Percentiles rank a stretch among this genome's conserved stretches.
Conservation (phyloP, 176 grass and related monocot species). For the Oryza coarctata region DNA sequence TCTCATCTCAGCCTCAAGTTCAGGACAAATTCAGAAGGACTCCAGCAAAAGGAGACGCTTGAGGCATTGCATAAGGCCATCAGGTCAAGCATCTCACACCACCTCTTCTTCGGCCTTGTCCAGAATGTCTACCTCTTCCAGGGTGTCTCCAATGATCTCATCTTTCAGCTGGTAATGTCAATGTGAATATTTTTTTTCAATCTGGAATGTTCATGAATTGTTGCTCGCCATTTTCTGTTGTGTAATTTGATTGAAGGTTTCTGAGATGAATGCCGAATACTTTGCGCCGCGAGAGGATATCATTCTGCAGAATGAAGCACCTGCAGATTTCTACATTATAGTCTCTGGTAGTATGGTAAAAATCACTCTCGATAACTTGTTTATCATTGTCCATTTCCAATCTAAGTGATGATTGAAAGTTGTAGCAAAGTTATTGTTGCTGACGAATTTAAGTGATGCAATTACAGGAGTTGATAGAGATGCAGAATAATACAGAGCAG, state of each 20-base stretch:
- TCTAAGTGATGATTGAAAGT: neutral
- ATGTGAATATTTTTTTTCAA: neutral
- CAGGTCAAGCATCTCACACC: slow-evolving; percentile 76
- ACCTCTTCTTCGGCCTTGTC: slow-evolving; percentile 73
- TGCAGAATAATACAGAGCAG: slow-evolving; percentile 39
- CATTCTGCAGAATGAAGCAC: slow-evolving; percentile 82
- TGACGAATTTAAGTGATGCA: neutral
- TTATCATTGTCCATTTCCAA: neutral
- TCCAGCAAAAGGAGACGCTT: slow-evolving; percentile 77
- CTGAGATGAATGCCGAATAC: slow-evolving; percentile 87
- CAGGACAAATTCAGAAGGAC: slow-evolving; percentile 72
- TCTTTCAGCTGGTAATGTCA: slow-evolving; percentile 67
- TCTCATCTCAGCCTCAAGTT: slow-evolving; percentile 88
- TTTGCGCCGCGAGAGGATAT: slow-evolving; percentile 82
- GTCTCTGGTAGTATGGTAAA: slow-evolving; percentile 82
- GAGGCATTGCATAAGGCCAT: slow-evolving; percentile 80
- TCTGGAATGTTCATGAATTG: neutral
- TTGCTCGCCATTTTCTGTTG: neutral
- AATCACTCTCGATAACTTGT: neutral
- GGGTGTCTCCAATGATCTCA: slow-evolving; percentile 71
- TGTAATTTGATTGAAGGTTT: slow-evolving; percentile 45
- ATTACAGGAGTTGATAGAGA: slow-evolving; percentile 67
- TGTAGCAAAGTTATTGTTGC: neutral
- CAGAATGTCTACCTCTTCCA: slow-evolving; percentile 68
- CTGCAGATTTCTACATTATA: slow-evolving; percentile 78